Evolutionary conservation across 441 rosid genomes (phyloP), one percentile per base, ranked within the genome.

Genomic region (Gossypium laxum): DNA sequence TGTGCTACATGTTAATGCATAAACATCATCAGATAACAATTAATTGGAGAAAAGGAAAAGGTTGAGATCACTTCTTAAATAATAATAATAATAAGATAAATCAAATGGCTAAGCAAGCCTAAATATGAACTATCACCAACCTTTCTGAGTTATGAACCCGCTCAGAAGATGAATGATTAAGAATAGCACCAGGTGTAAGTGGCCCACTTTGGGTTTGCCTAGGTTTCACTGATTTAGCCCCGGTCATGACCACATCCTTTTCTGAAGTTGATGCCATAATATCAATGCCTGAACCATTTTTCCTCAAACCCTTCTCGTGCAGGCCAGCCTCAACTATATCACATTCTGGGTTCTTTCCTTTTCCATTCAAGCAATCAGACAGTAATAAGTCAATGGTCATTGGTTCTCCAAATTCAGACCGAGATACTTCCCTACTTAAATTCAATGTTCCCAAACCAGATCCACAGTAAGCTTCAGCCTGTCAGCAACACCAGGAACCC

Each of bases 181-280:
- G 82, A 69, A 82, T 84, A 56, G 76, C 68, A 78, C 85, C 89
- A 77, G 94, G 85, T 73, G 78, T 72, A 66, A 92, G 91, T 6
- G 97, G 97, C 71, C 98, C 97, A 73, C 98, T 94, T 73, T 82
- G 93, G 71, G 87, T 88, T 81, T 91, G 92, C 64, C 88, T 91
- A 82, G 78, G 41, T 82, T 86, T 91, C 50, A 70, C 77, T 26
- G 78, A 51, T 70, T 87, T 91, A 72, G 69, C 65, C 80, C 85
- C 87, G 71, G 86, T 51, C 63, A 80, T 85, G 2, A 75, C 30
- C 8, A 70, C 15, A 12, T 87, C 88, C 51, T 76, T 83, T 72
- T 92, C 93, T 63, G 87, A 82, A 22, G 79, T 80, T 11, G 89
- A 84, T 73, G 84, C 64, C 57, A 63, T 72, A 69, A 74, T 78